A percentile compares a stretch with the other conserved stretches of the same genome.
Conservation (phyloP, 2,329 filamentous ascomycete species). For the Microcyclospora tardicrescens region DNA sequence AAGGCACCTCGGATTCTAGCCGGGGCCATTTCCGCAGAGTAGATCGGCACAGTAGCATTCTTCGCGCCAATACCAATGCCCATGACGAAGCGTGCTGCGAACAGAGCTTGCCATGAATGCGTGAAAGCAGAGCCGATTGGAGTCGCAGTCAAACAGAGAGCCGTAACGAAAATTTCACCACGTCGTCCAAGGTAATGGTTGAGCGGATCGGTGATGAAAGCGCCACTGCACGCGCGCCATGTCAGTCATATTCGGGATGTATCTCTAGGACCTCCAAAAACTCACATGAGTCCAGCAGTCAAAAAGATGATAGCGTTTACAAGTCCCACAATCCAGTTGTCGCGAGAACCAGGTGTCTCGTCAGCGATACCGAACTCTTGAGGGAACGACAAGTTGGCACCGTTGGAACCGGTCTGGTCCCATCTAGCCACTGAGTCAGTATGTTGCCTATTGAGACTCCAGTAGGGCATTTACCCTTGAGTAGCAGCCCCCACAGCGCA, state of each 20-base stretch:
- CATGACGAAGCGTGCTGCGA: slow-evolving; percentile 57
- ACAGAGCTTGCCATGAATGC: slow-evolving; percentile 44
- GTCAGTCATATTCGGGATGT: background rate
- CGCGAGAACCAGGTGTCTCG: background rate
- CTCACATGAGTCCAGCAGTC: slow-evolving; percentile 26
- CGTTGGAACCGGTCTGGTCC: slow-evolving; percentile 23
- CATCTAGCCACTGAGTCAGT: slow-evolving; percentile 3
- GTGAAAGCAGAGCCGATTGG: slow-evolving; percentile 53
- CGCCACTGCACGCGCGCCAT: slow-evolving; percentile 9
- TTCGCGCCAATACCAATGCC: slow-evolving; percentile 43
- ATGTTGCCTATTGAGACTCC: too few relatives aligned
- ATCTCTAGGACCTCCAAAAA: background rate
- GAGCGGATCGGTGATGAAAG: slow-evolving; percentile 45
- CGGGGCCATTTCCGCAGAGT: slow-evolving; percentile 32
- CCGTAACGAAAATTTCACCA: slow-evolving; percentile 27
- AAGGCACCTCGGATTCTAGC: slow-evolving; percentile 47
- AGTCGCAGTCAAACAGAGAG: slow-evolving; percentile 44
- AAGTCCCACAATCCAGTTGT: slow-evolving; percentile 26
- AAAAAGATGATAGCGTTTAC: slow-evolving; percentile 42
- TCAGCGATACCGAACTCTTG: slow-evolving; percentile 20
- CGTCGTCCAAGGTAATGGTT: slow-evolving; percentile 26
- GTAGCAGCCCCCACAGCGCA: slow-evolving; percentile 21
- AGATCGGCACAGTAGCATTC: slow-evolving; percentile 34
- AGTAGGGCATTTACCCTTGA: slow-evolving; percentile 9
- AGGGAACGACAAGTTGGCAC: slow-evolving; percentile 20